A percentile compares a stretch with the other conserved stretches of the same genome.
phyloP scores from a whole-genome alignment of 2,329 filamentous ascomycete genomes.

The Venturiaceae sp. region DNA sequence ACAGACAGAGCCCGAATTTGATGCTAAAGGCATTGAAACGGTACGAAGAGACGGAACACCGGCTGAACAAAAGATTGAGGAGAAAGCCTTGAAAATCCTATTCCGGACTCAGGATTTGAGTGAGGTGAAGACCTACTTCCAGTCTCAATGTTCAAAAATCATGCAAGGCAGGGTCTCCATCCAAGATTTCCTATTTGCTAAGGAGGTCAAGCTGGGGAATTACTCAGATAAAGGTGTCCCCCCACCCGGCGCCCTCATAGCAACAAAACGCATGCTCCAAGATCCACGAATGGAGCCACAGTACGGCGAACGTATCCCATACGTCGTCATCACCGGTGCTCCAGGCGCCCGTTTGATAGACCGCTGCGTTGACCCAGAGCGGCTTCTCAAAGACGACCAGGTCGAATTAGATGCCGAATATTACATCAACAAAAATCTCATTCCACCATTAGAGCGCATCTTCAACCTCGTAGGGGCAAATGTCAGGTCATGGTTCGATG shows the following conservation, averaged over 20 bases:
- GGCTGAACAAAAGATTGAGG: constrained; percentile 92
- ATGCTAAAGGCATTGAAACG: constrained; percentile 97
- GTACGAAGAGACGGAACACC: constrained; percentile 91
- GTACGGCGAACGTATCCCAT: constrained; percentile 90
- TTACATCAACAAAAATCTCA: constrained; percentile 92
- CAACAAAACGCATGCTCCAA: constrained; percentile 73
- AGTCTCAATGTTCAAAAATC: constrained; percentile 82
- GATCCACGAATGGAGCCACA: constrained; percentile 85
- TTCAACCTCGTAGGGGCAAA: constrained; percentile 95
- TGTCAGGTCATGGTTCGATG: constrained; percentile 84
- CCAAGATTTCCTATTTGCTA: constrained; percentile 93
- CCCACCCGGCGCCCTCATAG: constrained; percentile 82
- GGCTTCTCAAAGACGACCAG: constrained; percentile 65
- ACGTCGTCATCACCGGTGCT: constrained; percentile 82
- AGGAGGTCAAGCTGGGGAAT: constrained; percentile 80
- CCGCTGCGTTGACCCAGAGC: constrained; percentile 81
- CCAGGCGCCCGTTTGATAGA: constrained; percentile 80
- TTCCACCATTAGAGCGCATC: constrained; percentile 89
- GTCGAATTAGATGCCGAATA: constrained; percentile 86
- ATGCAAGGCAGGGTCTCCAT: constrained; percentile 81
- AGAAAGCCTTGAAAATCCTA: constrained; percentile 77
- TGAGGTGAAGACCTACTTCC: constrained; percentile 82
- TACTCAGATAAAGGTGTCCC: constrained; percentile 74
- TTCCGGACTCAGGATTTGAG: constrained; percentile 87
- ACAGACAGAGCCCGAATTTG: constrained; percentile 77